Base-by-base conservation (phyloP, 1,139 yeast genomes). In the Sugiyamaella sp. region DNA sequence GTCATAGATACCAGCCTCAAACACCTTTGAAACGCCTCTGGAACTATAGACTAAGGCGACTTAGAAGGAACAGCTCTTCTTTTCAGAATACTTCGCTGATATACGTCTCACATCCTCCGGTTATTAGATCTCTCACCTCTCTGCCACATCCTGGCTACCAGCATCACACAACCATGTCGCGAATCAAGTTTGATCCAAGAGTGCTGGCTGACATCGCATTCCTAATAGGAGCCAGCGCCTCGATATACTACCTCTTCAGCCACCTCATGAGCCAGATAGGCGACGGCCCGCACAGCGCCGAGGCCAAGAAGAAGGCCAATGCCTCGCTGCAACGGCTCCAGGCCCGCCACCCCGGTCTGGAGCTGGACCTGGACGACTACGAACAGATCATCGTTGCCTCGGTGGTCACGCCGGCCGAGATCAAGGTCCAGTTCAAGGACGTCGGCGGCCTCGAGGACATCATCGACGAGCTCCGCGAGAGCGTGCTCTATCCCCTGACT, bases 401-500 rank as follows among this genome's bases (percentile, higher is more conserved):
- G n/a, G 87, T 91, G 46, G 85, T 91, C 5, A 81, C 89, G 1
- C 96, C 98, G 0, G 84, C 82, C 2, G 98, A 91, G 59, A 86
- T 93, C 46, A 77, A 80, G 20, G 85, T 86, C 3, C 77, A 82
- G 14, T 91, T 91, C 67, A 76, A 76, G 14, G 97, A 91, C 67
- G 81, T 93, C 53, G 99, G 98, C 24, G 99, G 99, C 0, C 75
- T 93, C 45, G 93, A 88, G 55, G 77, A 76, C 16, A 86, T 89
- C 45, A 81, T 93, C 37, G 93, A 85, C 56, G 98, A 91, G 61
- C 75, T 93, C 50, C 78, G 88, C 61, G 99, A 93, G 69, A 81
- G 91, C 51, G 96, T 93, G 8, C 80, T 93, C 48, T 84, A 88
- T 63, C 99, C 99, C 0, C 75, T 93, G 53, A 90, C 96, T 1